These are phyloP conservation scores for Hanseniaspora meyeri DNA, from an alignment of 805 yeast genomes.

Conservation along the genomic window DNA sequence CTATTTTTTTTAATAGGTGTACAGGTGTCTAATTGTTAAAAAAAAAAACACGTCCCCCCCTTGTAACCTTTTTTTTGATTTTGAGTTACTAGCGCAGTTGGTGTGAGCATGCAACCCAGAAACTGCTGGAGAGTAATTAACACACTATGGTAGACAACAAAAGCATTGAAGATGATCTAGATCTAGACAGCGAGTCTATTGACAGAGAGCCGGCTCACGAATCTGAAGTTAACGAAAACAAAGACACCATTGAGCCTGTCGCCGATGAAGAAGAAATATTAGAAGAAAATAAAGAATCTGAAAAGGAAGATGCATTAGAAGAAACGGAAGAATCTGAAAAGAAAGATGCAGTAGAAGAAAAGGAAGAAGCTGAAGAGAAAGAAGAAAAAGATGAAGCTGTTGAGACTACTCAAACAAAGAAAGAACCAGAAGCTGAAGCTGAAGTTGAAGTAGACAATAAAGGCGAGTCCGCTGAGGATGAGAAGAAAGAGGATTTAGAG, in stretches of 20 bases:
- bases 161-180: neutral
- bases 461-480: neutral
- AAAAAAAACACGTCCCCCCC: no score
- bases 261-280: neutral
- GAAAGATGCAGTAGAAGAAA: constrained; percentile 14
- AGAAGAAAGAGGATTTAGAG: neutral
- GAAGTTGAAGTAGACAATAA: neutral
- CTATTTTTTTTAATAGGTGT: no score
- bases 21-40: no score
- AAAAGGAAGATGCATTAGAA: no score
- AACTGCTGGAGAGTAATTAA: neutral
- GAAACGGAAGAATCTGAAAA: no score
- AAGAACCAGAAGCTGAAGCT: neutral
- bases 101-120: no score
- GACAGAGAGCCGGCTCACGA: neutral
- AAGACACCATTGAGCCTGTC: neutral
- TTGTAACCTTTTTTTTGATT: neutral
- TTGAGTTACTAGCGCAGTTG: no score
- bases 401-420: no score
- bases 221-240: neutral
- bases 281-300: neutral
- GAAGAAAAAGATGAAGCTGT: neutral
- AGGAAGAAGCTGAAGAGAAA: constrained; percentile 5
- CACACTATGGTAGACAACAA: neutral
- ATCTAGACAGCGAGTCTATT: neutral